Conservation (phyloP, 2,329 filamentous ascomycete genomes). For the Epichloe sp. region DNA sequence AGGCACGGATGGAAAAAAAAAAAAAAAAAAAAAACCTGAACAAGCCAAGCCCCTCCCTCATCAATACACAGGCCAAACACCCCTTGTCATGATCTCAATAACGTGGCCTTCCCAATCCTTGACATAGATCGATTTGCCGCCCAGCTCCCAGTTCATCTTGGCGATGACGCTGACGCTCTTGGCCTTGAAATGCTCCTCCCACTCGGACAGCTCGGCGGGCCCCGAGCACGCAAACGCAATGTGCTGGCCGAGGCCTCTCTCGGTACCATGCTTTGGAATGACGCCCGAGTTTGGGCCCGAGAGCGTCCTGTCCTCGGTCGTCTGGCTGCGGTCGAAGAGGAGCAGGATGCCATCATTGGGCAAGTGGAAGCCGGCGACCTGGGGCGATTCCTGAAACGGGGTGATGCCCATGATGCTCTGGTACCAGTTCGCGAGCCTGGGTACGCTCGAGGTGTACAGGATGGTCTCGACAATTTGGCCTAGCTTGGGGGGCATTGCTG, state of each 20-base stretch:
- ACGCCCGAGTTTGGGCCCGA: not conserved
- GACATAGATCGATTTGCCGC: constrained; percentile 1
- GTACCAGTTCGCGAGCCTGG: constrained; percentile 1
- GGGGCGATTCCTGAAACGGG: not conserved
- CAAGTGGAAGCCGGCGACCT: not conserved
- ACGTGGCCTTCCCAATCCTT: constrained; percentile 5
- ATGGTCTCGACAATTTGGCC: constrained; percentile 3
- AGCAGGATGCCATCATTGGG: not conserved
- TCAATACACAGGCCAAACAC: constrained; percentile 3
- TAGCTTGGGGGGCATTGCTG: constrained; percentile 1
- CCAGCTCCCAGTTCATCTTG: not conserved
- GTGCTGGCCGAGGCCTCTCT: constrained; percentile 3
- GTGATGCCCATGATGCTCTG: not conserved
- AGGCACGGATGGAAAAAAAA: not conserved
- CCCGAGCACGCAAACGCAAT: constrained; percentile 3
- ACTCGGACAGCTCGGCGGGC: not conserved
- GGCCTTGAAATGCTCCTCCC: constrained; percentile 1
- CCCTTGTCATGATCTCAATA: constrained; percentile 2
- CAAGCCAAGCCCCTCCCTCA: too few relatives aligned
- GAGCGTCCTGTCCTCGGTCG: not conserved
- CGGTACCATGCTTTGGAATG: constrained; percentile 3
- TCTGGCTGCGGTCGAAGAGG: constrained; percentile 1
- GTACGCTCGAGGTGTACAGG: constrained; percentile 3
- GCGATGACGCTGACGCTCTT: not conserved
- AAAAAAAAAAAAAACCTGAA: too few relatives aligned